phyloP scores from a whole-genome alignment of 352 stramenopile genomes.

The Pythium grandisporangium region DNA sequence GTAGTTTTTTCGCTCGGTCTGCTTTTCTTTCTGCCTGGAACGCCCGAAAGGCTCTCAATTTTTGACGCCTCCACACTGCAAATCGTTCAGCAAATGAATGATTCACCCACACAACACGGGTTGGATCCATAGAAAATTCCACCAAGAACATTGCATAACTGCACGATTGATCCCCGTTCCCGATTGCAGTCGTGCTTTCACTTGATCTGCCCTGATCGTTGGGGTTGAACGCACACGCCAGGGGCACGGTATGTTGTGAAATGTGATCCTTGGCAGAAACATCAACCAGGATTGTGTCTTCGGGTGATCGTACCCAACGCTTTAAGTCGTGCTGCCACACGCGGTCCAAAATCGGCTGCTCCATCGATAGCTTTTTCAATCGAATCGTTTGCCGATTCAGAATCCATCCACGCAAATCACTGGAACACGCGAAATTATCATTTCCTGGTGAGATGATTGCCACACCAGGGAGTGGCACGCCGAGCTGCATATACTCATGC shows the following conservation, averaged over 20 bases:
- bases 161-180: too few relatives aligned
- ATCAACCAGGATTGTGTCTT: slow-evolving; percentile 10
- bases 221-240: slow-evolving; percentile 2
- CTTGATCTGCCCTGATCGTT: too few relatives aligned
- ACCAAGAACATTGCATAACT: slow-evolving; percentile 46
- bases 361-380: slow-evolving; percentile 11
- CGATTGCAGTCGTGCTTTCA: too few relatives aligned
- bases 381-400: slow-evolving; percentile 14
- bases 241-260: slow-evolving; percentile 13
- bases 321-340: slow-evolving; percentile 12
- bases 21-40: neutral
- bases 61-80: slow-evolving; percentile 10
- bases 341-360: neutral
- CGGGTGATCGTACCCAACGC: slow-evolving; percentile 7
- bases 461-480: slow-evolving; percentile 44
- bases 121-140: slow-evolving; percentile 58
- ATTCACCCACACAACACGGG: slow-evolving; percentile 52
- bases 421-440: slow-evolving; percentile 5
- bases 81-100: slow-evolving; percentile 30
- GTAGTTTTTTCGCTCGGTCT: neutral
- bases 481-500: slow-evolving; percentile 52
- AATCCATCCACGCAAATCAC: slow-evolving; percentile 14
- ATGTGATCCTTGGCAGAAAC: slow-evolving; percentile 20
- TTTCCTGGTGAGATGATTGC: slow-evolving; percentile 2
- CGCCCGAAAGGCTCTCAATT: slow-evolving; percentile 6